These are phyloP conservation scores for Diaporthe citrichinensis DNA, from an alignment of 2,329 filamentous ascomycete genomes.

Conservation along the genomic window DNA sequence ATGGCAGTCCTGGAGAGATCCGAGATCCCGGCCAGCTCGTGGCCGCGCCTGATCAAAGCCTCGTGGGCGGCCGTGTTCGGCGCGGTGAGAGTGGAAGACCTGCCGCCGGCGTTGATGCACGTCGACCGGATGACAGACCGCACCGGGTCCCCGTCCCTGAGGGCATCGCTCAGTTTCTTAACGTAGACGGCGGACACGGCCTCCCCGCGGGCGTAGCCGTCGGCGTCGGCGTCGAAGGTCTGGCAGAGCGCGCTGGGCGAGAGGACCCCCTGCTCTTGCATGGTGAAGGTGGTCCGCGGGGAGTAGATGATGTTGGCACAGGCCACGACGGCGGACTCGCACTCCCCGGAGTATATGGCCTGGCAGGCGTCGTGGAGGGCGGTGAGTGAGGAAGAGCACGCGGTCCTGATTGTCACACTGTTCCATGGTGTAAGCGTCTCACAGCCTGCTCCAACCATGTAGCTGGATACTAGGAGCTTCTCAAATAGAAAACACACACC, in stretches of 20 bases:
- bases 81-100: constrained; percentile 55
- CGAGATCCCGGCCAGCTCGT: constrained; percentile 48
- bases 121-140: constrained; percentile 56
- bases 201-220: constrained; percentile 67
- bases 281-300: constrained; percentile 48
- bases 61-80: constrained; percentile 55
- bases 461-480: too few species aligned
- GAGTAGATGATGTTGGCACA: constrained; percentile 54
- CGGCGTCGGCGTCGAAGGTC: constrained; percentile 59
- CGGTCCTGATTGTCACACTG: constrained; percentile 53
- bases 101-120: constrained; percentile 59
- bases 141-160: constrained; percentile 61
- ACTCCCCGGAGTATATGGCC: constrained; percentile 49
- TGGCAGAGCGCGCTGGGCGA: constrained; percentile 51
- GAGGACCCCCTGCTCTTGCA: constrained; percentile 54
- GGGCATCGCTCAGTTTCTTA: constrained; percentile 61
- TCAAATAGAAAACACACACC: constrained; percentile 42
- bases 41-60: constrained; percentile 50
- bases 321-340: constrained; percentile 52
- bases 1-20: constrained; percentile 49
- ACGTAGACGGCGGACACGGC: constrained; percentile 60
- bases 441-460: not conserved
- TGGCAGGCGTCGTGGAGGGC: constrained; percentile 51
- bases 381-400: constrained; percentile 55
- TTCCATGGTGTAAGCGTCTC: not conserved